These are phyloP conservation scores for Daldinia concentrica DNA, from an alignment of 495 filamentous ascomycete species.

Conservation along the genomic window DNA sequence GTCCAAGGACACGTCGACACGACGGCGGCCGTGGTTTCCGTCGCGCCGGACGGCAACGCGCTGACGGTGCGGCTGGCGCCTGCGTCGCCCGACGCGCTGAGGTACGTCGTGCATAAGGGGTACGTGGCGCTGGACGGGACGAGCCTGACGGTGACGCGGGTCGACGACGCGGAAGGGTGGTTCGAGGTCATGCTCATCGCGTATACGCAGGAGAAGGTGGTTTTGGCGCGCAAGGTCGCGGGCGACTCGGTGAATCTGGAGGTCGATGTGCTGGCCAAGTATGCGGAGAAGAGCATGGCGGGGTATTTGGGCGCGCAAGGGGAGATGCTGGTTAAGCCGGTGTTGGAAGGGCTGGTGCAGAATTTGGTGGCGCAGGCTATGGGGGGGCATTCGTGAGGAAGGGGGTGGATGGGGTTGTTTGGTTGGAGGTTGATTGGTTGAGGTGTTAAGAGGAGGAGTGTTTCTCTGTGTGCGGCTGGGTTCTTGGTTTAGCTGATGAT, in stretches of 20 bases:
- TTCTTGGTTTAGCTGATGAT: too few species aligned
- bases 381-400: constrained; percentile 42
- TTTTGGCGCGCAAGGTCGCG: constrained; percentile 79
- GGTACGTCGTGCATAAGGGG: constrained; percentile 95
- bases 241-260: constrained; percentile 95
- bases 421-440: too few species aligned
- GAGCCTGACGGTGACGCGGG: constrained; percentile 88
- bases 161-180: constrained; percentile 80
- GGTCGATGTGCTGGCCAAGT: constrained; percentile 98
- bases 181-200: constrained; percentile 99
- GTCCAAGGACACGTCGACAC: constrained; percentile 96
- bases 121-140: constrained; percentile 97
- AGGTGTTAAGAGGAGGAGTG: too few species aligned
- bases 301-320: constrained; percentile 69
- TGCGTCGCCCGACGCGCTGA: constrained; percentile 49
- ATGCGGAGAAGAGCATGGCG: constrained; percentile 92
- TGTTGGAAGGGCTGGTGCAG: constrained; percentile 86
- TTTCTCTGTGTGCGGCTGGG: too few species aligned
- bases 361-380: constrained; percentile 79
- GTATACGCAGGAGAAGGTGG: constrained; percentile 95
- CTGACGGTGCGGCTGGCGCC: constrained; percentile 85
- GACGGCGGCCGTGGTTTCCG: constrained; percentile 72
- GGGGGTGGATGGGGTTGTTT: not conserved
- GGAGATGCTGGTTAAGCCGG: constrained; percentile 61
- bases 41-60: constrained; percentile 84